Conservation (phyloP, 495 filamentous ascomycete genomes). For the Lasiosphaeria ovina region DNA sequence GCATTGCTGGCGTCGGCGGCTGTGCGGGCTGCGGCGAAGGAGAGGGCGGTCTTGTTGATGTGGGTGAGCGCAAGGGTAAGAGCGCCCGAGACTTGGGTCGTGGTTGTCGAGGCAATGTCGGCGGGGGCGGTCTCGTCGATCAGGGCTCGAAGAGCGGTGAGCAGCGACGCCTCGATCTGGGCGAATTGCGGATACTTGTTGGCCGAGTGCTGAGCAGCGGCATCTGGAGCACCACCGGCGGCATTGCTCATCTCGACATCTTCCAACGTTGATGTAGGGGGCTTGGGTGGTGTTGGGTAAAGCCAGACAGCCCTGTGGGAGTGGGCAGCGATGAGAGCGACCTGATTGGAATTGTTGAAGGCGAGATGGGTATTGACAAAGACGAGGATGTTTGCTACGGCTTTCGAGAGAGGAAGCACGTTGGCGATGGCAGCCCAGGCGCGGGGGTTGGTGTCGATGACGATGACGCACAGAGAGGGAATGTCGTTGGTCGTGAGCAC, state of each 20-base stretch:
- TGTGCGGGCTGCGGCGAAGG: constrained; percentile 32
- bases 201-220: constrained; percentile 48
- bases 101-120: constrained; percentile 60
- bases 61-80: constrained; percentile 85
- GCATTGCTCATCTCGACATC: constrained; percentile 50
- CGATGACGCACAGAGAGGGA: constrained; percentile 83
- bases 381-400: constrained; percentile 86
- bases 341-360: constrained; percentile 86
- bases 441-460: constrained; percentile 94
- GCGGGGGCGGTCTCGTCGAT: constrained; percentile 60
- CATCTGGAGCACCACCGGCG: constrained; percentile 1
- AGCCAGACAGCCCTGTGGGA: constrained; percentile 81
- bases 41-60: constrained; percentile 63
- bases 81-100: constrained; percentile 83
- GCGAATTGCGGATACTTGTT: constrained; percentile 96
- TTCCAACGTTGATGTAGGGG: constrained; percentile 20
- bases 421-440: constrained; percentile 81
- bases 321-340: constrained; percentile 90
- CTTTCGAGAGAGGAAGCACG: constrained; percentile 78
- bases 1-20: constrained; percentile 22
- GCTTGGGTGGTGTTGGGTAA: constrained; percentile 59
- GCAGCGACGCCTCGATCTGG: constrained; percentile 74
- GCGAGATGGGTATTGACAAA: constrained; percentile 96
- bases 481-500: constrained; percentile 60
- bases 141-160: constrained; percentile 65